Base-by-base conservation (phyloP, 163 green algal genomes). In the Prototheca wickerhamii region DNA sequence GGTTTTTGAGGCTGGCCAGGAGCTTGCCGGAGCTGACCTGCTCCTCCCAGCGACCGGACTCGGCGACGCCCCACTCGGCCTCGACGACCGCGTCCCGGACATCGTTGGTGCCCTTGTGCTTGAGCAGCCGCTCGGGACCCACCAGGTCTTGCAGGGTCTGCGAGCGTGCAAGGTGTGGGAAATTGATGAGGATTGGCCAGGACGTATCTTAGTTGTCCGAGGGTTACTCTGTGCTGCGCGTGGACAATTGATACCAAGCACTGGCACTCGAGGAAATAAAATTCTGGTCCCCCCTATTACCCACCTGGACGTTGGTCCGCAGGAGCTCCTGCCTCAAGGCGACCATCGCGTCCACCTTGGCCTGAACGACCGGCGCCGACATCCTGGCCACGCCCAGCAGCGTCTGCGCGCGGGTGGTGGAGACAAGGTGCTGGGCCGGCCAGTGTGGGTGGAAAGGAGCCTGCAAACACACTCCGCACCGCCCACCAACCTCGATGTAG, bases 401-500 rank as follows among this genome's bases (percentile, higher is more conserved):
- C n/a, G n/a, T n/a, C n/a, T n/a, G n/a, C n/a, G n/a, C n/a, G n/a
- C n/a, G n/a, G n/a, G n/a, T n/a, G n/a, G n/a, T n/a, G n/a, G n/a
- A n/a, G n/a, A n/a, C n/a, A n/a, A n/a, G n/a, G n/a, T n/a, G n/a
- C n/a, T n/a, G n/a, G n/a, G n/a, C n/a, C n/a, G n/a, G n/a, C n/a
- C n/a, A n/a, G n/a, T n/a, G n/a, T n/a, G n/a, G n/a, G n/a, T n/a
- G n/a, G n/a, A n/a, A n/a, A n/a, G n/a, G n/a, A n/a, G n/a, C n/a
- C n/a, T n/a, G n/a, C n/a, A n/a, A 44, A 15, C 37, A 44, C 10
- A 15, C 15, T 44, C 7, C 32, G 8, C 17, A 31, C 15, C 10
- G 31, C 25, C 17, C 17, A 4, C 33, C 10, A 20, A 63, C 58
- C 23, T 76, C 64, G 37, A 76, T 32, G 43, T 76, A 61, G 4